Percentiles rank a stretch among this genome's conserved stretches.
These are phyloP conservation scores for Boletus huronensis DNA, from an alignment of 768 basidiomycete species.

Conservation along the genomic window DNA sequence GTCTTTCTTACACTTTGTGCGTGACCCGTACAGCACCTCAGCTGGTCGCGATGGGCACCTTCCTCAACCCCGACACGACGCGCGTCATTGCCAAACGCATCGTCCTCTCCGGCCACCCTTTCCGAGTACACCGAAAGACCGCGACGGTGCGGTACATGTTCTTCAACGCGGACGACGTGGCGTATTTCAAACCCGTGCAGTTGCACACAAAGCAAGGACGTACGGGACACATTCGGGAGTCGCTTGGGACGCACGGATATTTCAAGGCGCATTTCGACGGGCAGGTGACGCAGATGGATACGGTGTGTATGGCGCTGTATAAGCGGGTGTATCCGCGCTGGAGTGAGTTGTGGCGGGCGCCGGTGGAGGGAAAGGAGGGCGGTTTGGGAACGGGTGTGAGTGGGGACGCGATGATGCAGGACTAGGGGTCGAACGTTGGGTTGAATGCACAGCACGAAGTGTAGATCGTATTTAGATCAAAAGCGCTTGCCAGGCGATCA, in stretches of 20 bases:
- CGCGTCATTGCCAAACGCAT: constrained; percentile 92
- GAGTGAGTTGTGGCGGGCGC: constrained; percentile 50
- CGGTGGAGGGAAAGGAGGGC: not conserved
- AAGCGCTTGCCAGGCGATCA: not conserved
- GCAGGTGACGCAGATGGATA: constrained; percentile 94
- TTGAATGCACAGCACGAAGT: not conserved
- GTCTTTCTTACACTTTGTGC: not conserved
- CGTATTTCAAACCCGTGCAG: constrained; percentile 92
- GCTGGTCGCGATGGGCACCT: constrained; percentile 86
- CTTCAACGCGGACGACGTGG: constrained; percentile 90
- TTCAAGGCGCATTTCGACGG: constrained; percentile 97
- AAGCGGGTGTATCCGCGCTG: constrained; percentile 94
- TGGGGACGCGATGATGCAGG: constrained; percentile 29
- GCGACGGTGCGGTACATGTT: constrained; percentile 99
- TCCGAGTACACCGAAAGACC: constrained; percentile 95
- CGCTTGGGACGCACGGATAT: constrained; percentile 95
- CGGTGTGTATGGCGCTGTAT: constrained; percentile 92
- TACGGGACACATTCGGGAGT: constrained; percentile 84
- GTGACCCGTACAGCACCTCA: constrained; percentile 50
- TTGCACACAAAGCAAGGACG: constrained; percentile 90
- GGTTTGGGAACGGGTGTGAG: not conserved
- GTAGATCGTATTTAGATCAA: not conserved
- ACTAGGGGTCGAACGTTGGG: not conserved
- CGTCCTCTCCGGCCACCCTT: constrained; percentile 91
- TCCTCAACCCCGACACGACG: constrained; percentile 86